Evolutionary conservation across 192 early-diverging fungal genomes (phyloP).

Genomic region (Backusella circina): DNA sequence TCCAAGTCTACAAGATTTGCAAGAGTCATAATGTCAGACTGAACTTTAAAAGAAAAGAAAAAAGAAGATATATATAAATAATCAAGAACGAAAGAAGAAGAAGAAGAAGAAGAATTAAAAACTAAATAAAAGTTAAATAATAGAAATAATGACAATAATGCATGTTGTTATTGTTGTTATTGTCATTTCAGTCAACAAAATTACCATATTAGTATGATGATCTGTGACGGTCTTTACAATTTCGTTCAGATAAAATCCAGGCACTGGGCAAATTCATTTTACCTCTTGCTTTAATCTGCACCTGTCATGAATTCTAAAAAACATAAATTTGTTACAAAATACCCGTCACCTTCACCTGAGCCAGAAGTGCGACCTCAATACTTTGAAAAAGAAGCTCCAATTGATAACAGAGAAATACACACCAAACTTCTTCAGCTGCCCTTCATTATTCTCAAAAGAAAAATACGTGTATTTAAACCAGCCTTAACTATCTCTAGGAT

Average conservation of each 20-base stretch:
- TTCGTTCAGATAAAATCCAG: not conserved
- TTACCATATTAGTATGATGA: not conserved
- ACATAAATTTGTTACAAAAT: not conserved
- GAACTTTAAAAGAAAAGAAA: not conserved
- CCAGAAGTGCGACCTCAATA: not conserved
- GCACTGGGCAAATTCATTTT: not conserved
- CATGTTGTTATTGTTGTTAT: not conserved
- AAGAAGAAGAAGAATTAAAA: not conserved
- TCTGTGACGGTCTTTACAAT: not conserved
- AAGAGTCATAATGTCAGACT: not conserved
- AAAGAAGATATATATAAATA: not conserved
- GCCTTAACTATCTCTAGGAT: constrained; percentile 51
- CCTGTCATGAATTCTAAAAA: not conserved
- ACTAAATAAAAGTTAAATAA: not conserved
- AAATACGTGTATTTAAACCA: not conserved
- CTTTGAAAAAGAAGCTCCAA: not conserved
- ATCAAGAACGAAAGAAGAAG: not conserved
- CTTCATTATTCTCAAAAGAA: not conserved
- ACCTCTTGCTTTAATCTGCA: not conserved
- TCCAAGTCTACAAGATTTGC: not conserved
- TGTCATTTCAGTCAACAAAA: not conserved
- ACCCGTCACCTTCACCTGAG: constrained; percentile 1
- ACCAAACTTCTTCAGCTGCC: not conserved
- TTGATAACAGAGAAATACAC: not conserved
- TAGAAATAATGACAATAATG: not conserved